phyloP scores from a whole-genome alignment of 169 alveolate genomes.

The Babesia gibsoni region DNA sequence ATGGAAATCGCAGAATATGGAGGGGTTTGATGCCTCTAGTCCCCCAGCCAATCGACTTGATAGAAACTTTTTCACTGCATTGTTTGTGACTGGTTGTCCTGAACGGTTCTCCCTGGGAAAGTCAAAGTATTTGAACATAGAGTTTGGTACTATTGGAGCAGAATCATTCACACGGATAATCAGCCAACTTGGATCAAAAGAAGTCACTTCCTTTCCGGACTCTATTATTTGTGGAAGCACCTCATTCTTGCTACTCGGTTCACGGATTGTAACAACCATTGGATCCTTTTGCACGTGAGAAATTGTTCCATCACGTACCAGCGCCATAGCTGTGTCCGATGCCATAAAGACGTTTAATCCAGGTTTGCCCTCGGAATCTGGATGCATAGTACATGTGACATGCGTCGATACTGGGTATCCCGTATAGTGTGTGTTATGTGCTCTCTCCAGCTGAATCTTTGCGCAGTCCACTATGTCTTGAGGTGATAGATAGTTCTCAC shows the following conservation, averaged over 20 bases:
- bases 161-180: slow-evolving; percentile 80
- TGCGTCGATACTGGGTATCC: slow-evolving; percentile 78
- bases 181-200: slow-evolving; percentile 80
- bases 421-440: slow-evolving; percentile 73
- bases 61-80: slow-evolving; percentile 2
- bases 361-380: slow-evolving; percentile 81
- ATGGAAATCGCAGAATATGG: slow-evolving; percentile 81
- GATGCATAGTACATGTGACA: slow-evolving; percentile 82
- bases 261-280: slow-evolving; percentile 49
- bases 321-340: slow-evolving; percentile 80
- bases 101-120: slow-evolving; percentile 78
- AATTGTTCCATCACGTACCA: slow-evolving; percentile 68
- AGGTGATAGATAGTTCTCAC: slow-evolving; percentile 90
- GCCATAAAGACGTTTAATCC: slow-evolving; percentile 84
- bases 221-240: slow-evolving; percentile 76
- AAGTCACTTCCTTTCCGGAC: slow-evolving; percentile 72
- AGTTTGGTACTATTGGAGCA: slow-evolving; percentile 76
- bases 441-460: slow-evolving; percentile 55
- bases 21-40: slow-evolving; percentile 64
- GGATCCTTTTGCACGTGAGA: slow-evolving; percentile 63
- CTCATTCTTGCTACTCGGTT: slow-evolving; percentile 64
- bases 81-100: slow-evolving; percentile 36
- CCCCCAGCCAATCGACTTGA: slow-evolving; percentile 22
- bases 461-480: slow-evolving; percentile 86
- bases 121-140: slow-evolving; percentile 70